Evolutionary conservation across 1,284 basidiomycete genomes (phyloP).

Genomic region (Butyriboletus appendiculatus): DNA sequence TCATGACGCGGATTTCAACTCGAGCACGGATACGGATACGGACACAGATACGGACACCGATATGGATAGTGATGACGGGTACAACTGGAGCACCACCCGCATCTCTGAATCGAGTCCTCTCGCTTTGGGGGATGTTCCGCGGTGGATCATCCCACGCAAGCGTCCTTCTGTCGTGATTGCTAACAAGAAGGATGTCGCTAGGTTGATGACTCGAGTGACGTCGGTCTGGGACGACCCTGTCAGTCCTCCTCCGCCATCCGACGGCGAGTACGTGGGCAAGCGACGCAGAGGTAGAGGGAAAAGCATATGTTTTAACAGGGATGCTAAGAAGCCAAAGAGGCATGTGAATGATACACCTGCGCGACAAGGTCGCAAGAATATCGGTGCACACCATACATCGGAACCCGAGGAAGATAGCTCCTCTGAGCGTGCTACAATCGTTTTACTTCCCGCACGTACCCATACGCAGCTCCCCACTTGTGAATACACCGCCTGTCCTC

Average conservation of each 20-base stretch:
- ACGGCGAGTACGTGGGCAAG: conserved; percentile 10
- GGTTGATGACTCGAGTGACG: not conserved
- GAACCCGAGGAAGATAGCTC: not conserved
- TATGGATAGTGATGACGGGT: conserved; percentile 10
- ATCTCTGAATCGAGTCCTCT: conserved; percentile 12
- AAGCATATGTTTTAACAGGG: not conserved
- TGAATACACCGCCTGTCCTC: conserved; percentile 47
- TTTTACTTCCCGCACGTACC: not conserved
- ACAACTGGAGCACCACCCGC: conserved; percentile 9
- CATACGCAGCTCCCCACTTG: conserved; percentile 37
- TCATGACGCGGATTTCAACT: conserved; percentile 9
- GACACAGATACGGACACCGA: conserved; percentile 23
- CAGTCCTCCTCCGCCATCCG: conserved; percentile 1
- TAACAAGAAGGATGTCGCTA: not conserved
- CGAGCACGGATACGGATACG: conserved; percentile 16
- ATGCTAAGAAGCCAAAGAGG: conserved; percentile 15
- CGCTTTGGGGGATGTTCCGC: conserved; percentile 1
- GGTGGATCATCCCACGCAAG: conserved; percentile 28
- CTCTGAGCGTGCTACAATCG: not conserved
- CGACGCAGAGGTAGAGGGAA: conserved; percentile 16
- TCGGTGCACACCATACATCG: not conserved
- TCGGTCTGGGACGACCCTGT: not conserved
- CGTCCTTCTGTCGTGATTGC: conserved; percentile 20
- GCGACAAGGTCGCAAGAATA: conserved; percentile 1
- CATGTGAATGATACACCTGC: conserved; percentile 13